Conservation (phyloP, 305 asterid genomes). For the Withania somnifera region DNA sequence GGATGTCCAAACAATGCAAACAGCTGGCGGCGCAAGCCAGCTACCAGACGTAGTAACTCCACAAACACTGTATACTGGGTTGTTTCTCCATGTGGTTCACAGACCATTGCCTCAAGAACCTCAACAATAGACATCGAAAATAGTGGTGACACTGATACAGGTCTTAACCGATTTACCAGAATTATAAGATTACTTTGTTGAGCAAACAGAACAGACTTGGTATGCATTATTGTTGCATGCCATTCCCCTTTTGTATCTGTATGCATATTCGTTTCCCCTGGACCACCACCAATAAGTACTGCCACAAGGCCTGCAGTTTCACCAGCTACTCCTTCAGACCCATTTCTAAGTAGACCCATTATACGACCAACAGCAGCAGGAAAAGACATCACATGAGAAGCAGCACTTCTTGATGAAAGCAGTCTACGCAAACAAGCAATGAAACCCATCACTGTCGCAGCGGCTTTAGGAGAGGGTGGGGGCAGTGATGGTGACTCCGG, state of each 20-base stretch:
- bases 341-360: conserved; percentile 95
- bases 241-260: conserved; percentile 90
- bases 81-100: conserved; percentile 94
- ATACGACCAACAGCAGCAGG: conserved; percentile 98
- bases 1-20: conserved; percentile 98
- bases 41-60: conserved; percentile 88
- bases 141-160: conserved; percentile 85
- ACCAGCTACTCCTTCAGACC: conserved; percentile 94
- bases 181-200: conserved; percentile 67
- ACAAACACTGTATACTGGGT: conserved; percentile 93
- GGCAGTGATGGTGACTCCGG: conserved; percentile 96
- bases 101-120: conserved; percentile 96
- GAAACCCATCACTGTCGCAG: conserved; percentile 96
- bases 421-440: conserved; percentile 86
- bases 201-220: conserved; percentile 83
- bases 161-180: conserved; percentile 85
- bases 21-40: conserved; percentile 95
- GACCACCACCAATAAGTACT: conserved; percentile 95
- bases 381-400: conserved; percentile 95
- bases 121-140: conserved; percentile 92
- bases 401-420: conserved; percentile 89
- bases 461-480: conserved; percentile 98
- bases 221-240: conserved; percentile 91
- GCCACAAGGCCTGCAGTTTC: conserved; percentile 88
- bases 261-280: conserved; percentile 64